A percentile compares a stretch with the other conserved stretches of the same genome.
phyloP scores from a whole-genome alignment of 2,329 filamentous ascomycete species.

The Diaporthe aspalathi region DNA sequence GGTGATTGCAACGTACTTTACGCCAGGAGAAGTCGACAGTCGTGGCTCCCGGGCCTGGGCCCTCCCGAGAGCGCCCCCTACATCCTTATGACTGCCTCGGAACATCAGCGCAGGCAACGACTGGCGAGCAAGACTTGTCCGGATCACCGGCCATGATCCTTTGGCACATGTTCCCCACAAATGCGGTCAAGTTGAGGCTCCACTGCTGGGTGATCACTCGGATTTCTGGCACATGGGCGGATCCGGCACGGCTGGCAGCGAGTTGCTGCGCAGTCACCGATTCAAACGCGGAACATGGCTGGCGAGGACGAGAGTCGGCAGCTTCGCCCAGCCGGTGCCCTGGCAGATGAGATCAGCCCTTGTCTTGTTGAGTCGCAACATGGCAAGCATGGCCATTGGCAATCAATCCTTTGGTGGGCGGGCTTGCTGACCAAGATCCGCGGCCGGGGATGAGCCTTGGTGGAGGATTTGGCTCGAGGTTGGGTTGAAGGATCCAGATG shows the following conservation, averaged over 20 bases:
- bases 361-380: neutral
- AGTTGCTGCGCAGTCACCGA: slow-evolving; percentile 9
- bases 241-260: neutral
- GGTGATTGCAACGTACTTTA: neutral
- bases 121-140: neutral
- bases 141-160: slow-evolving; percentile 7
- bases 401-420: neutral
- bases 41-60: neutral
- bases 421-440: slow-evolving; percentile 7
- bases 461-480: slow-evolving; percentile 22
- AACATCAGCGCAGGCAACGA: slow-evolving; percentile 17
- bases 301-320: neutral
- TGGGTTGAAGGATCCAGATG: slow-evolving; percentile 20
- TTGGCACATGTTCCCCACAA: slow-evolving; percentile 11
- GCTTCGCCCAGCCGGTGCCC: neutral
- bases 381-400: neutral
- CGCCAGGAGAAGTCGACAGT: neutral
- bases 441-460: slow-evolving; percentile 18
- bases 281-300: neutral
- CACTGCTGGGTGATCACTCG: slow-evolving; percentile 8
- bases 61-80: neutral
- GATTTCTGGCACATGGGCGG: neutral
- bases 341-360: slow-evolving; percentile 11
- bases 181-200: neutral
- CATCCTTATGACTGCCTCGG: slow-evolving; percentile 10